Evolutionary conservation across 805 yeast species (phyloP), one percentile per base, ranked within the genome.

Genomic region (Metschnikowia kunwiensis): DNA sequence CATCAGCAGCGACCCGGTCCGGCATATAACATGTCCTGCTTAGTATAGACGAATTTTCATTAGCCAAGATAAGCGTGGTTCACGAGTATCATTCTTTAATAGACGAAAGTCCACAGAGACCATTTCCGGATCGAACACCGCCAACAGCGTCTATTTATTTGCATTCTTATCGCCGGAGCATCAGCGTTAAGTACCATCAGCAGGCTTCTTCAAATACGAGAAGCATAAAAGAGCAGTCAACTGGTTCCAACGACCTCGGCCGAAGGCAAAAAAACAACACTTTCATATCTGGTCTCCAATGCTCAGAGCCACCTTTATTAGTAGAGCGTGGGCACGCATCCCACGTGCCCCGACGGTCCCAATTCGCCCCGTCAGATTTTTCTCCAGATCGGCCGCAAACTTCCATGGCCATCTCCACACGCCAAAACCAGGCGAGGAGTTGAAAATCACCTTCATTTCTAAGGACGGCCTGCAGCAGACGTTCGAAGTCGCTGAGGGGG

Each of bases 351-450:
- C 20, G n/a, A n/a, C 26, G 16, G 24, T 30, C n/a, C 17, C 27
- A 10, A 16, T 24, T 6, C 24, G 25, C 9, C 30, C 35, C 15
- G 35, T 18, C 28, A 30, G 40, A 27, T 9, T 12, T 9, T 34
- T 41, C 29, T 25, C 35, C 5, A 23, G 30, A 7, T 18, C 38
- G 10, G 22, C 38, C 9, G 23, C 28, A 14, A 19, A 19, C 18
- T 42, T 49, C 35, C 98, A 91, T 55, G 97, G 96, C 14, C 97
- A 91, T 57, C 61, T 91, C 39, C 87, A 85, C 55, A 83, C 78
- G 50, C 97, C 97, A 24, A 82, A 83, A 28, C 86, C 93, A 2
- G 98, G 98, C 24, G 95, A 93, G 65, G 98, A 91, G 57, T 68
- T 67, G 30, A 63, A 68, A 22, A 73, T 91, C 32, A 89, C 97